phyloP scores from a whole-genome alignment of 2,329 filamentous ascomycete genomes.

The Lecanosticta acicola region DNA sequence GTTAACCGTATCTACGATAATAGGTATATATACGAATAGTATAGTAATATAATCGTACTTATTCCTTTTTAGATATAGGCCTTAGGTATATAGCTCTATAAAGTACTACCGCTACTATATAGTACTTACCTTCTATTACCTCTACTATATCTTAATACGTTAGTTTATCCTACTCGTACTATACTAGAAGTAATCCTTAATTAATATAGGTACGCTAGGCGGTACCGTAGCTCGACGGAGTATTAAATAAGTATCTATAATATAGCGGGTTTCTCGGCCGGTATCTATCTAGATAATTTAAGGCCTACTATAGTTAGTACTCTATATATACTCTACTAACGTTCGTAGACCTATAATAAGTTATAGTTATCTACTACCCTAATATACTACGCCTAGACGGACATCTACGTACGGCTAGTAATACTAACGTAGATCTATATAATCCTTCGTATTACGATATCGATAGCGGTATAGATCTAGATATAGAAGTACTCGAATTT shows the following conservation, averaged over 20 bases:
- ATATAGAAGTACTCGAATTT: background rate
- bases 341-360: background rate
- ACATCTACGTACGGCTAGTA: background rate
- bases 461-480: background rate
- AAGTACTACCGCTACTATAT: background rate
- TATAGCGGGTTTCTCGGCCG: background rate
- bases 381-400: background rate
- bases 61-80: background rate
- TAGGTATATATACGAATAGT: background rate
- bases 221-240: background rate
- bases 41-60: constrained; percentile 1
- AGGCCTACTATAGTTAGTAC: background rate
- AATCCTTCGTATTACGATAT: background rate
- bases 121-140: background rate
- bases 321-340: background rate
- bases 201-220: background rate
- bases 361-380: background rate
- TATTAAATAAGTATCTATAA: background rate
- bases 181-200: background rate
- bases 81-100: background rate
- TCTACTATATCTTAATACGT: background rate
- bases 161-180: constrained; percentile 1
- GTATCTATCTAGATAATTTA: background rate
- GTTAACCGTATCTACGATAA: background rate
- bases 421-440: background rate